Evolutionary conservation across 768 basidiomycete genomes (phyloP).

Genomic region (Lactarius quietus): DNA sequence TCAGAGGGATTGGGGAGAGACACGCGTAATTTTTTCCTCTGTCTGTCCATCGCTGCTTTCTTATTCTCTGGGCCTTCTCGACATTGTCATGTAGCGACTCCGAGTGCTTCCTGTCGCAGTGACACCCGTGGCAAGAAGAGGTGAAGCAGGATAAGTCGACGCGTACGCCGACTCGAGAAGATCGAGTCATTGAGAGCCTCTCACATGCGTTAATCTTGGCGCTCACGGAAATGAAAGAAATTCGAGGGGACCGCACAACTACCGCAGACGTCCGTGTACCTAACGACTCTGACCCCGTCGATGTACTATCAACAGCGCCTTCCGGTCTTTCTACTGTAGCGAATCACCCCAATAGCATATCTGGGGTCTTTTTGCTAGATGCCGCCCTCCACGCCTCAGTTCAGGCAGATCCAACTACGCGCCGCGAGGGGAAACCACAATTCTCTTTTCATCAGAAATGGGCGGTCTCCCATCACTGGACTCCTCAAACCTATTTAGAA

Average conservation of each 20-base stretch:
- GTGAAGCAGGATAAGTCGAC: neutral
- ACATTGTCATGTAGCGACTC: neutral
- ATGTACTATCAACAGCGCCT: neutral
- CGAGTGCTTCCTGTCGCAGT: neutral
- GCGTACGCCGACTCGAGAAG: constrained; percentile 12
- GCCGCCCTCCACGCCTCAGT: neutral
- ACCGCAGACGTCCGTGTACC: neutral
- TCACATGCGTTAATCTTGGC: constrained; percentile 11
- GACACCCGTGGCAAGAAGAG: neutral
- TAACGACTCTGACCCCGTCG: neutral
- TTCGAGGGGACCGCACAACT: neutral
- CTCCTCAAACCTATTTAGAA: neutral
- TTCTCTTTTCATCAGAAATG: neutral
- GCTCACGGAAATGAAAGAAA: neutral
- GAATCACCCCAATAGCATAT: neutral
- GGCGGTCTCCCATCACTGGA: neutral
- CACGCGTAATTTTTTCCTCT: neutral
- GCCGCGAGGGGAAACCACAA: neutral
- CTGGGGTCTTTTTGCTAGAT: neutral
- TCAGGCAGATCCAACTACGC: neutral
- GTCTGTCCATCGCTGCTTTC: neutral
- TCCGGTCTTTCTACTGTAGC: neutral
- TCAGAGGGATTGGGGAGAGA: neutral
- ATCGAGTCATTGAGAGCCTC: constrained; percentile 9
- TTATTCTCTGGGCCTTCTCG: neutral